phyloP scores from a whole-genome alignment of 2,329 filamentous ascomycete species.

The Pestalotiopsis sp. region DNA sequence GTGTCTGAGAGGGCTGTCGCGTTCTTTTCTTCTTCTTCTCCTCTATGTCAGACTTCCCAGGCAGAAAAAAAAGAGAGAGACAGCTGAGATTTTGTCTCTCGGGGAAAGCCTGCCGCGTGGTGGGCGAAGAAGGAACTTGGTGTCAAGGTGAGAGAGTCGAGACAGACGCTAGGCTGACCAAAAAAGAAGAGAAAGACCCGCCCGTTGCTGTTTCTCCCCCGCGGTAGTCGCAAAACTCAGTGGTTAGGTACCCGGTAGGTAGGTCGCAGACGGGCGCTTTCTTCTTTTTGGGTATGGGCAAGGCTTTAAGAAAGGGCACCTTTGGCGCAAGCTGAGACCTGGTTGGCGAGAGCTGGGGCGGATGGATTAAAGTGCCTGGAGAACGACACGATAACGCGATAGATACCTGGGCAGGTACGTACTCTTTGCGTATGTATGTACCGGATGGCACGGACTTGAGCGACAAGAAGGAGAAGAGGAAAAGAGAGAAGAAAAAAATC shows the following conservation, averaged over 20 bases:
- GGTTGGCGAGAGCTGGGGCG: background rate
- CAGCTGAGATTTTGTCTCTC: background rate
- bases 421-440: background rate
- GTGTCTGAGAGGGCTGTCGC: background rate
- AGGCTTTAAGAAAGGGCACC: background rate
- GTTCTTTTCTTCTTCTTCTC: background rate
- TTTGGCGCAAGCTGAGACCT: background rate
- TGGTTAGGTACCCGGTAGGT: background rate
- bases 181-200: background rate
- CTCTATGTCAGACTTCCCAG: background rate
- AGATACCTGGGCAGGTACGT: background rate
- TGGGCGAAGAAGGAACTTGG: background rate
- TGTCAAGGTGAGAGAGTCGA: background rate
- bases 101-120: background rate
- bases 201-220: background rate
- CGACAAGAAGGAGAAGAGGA: background rate
- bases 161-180: background rate
- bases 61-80: background rate
- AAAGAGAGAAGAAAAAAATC: background rate
- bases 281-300: background rate
- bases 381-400: background rate
- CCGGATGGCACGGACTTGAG: background rate
- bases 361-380: background rate
- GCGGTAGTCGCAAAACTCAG: slow-evolving; percentile 6
- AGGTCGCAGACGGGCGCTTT: background rate